Evolutionary conservation across 805 yeast genomes (phyloP).

Genomic region (Yarrowia phangngaensis): DNA sequence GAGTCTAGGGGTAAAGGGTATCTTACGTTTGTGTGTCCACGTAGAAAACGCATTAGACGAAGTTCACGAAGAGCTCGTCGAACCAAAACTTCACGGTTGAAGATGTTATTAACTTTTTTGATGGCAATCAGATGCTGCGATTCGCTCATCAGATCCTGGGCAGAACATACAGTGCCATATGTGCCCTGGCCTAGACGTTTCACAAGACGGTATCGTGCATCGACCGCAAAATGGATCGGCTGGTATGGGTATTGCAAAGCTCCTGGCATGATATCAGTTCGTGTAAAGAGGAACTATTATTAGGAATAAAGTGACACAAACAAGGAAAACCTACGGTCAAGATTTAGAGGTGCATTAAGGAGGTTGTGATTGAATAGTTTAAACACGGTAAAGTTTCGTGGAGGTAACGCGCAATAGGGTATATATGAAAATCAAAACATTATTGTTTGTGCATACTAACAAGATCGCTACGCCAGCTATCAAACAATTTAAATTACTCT

Average conservation of each 20-base stretch:
- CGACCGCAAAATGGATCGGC: conserved; percentile 24
- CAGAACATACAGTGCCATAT: conserved; percentile 81
- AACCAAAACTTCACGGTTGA: conserved; percentile 60
- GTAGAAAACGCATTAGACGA: conserved; percentile 72
- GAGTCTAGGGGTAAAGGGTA: conserved; percentile 1
- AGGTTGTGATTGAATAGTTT: no score
- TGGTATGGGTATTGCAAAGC: conserved; percentile 19
- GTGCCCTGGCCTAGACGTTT: conserved; percentile 69
- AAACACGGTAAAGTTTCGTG: no score
- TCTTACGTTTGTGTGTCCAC: conserved; percentile 71
- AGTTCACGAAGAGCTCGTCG: conserved; percentile 82
- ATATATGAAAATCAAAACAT: no score
- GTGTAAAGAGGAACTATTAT: no score
- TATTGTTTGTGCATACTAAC: no score
- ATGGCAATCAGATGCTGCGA: conserved; percentile 52
- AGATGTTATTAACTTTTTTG: conserved; percentile 72
- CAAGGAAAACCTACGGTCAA: no score
- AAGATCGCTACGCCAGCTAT: no score
- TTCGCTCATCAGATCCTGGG: conserved; percentile 35
- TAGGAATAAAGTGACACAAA: no score
- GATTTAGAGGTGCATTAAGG: no score
- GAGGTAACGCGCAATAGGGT: no score
- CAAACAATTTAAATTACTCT: no score
- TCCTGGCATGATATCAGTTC: conserved; percentile 18
- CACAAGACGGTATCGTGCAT: conserved; percentile 23